phyloP scores from a whole-genome alignment of 1,284 basidiomycete species.

The Papiliotrema flavescens region DNA sequence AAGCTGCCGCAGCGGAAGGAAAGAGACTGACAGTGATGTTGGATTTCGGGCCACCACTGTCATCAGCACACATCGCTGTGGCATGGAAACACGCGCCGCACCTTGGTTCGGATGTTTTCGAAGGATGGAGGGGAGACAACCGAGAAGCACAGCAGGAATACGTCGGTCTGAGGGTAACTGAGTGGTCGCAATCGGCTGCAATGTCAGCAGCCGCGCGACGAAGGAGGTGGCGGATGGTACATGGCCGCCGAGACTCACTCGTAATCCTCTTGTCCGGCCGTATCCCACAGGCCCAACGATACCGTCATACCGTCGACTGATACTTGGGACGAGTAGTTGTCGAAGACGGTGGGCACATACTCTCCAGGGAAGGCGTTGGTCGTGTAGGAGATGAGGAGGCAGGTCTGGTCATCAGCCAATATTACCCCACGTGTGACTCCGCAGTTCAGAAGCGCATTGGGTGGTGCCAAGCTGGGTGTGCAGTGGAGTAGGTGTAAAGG shows the following conservation, averaged over 20 bases:
- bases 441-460: too few species aligned
- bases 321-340: slow-evolving; percentile 59
- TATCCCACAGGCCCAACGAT: slow-evolving; percentile 96
- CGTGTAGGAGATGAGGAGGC: slow-evolving; percentile 94
- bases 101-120: slow-evolving; percentile 98
- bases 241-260: slow-evolving; percentile 37
- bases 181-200: slow-evolving; percentile 89
- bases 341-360: slow-evolving; percentile 83
- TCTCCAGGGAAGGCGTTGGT: slow-evolving; percentile 85
- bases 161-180: slow-evolving; percentile 98
- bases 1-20: too few species aligned
- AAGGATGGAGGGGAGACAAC: slow-evolving; percentile 95
- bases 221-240: too few species aligned
- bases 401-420: slow-evolving; percentile 62
- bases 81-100: slow-evolving; percentile 33
- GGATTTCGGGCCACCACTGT: slow-evolving; percentile 52
- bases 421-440: too few species aligned
- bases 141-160: slow-evolving; percentile 99
- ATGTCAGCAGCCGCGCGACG: not conserved
- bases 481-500: not conserved
- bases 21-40: slow-evolving; percentile 41
- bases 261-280: slow-evolving; percentile 93
- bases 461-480: too few species aligned
- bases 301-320: slow-evolving; percentile 99
- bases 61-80: not conserved